Conservation (phyloP, 2,329 filamentous ascomycete genomes). For the Rhexocercosporidium sp. region DNA sequence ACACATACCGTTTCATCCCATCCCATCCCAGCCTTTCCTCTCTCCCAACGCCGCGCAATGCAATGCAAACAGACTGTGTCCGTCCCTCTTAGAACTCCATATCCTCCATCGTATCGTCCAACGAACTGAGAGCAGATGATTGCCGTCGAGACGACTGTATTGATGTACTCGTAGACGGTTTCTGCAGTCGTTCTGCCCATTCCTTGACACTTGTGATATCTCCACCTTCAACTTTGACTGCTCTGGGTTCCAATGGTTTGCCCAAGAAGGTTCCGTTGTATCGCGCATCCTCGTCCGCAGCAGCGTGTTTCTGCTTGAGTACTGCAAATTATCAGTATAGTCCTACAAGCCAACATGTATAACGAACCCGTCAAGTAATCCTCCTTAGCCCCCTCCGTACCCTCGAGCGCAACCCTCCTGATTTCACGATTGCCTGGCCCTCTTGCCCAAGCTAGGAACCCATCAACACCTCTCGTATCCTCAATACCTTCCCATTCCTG, state of each 20-base stretch:
- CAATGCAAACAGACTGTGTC: conserved; percentile 21
- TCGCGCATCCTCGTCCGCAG: conserved; percentile 83
- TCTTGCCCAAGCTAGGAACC: conserved; percentile 79
- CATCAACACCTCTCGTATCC: conserved; percentile 77
- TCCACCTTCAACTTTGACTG: conserved; percentile 80
- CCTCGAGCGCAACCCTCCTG: conserved; percentile 76
- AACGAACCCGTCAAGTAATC: conserved; percentile 70
- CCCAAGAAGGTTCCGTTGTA: conserved; percentile 87
- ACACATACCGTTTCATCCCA: conserved; percentile 20
- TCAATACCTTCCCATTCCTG: conserved; percentile 70
- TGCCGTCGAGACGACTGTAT: conserved; percentile 35
- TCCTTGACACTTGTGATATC: conserved; percentile 68
- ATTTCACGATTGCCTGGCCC: conserved; percentile 81
- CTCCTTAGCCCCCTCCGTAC: conserved; percentile 65
- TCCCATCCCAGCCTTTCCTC: background rate
- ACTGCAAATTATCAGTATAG: conserved; percentile 51
- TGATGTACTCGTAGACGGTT: conserved; percentile 22
- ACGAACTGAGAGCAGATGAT: conserved; percentile 41
- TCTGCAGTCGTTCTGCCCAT: conserved; percentile 58
- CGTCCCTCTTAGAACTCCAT: conserved; percentile 37
- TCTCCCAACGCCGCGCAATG: conserved; percentile 40
- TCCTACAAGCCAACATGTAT: background rate
- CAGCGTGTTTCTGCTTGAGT: conserved; percentile 84
- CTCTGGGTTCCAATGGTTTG: conserved; percentile 70
- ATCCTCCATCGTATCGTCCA: conserved; percentile 41